A percentile compares a stretch with the other conserved stretches of the same genome.
Evolutionary conservation across 208 protist genomes (phyloP).

Genomic region (Endotrypanum monterogeii): DNA sequence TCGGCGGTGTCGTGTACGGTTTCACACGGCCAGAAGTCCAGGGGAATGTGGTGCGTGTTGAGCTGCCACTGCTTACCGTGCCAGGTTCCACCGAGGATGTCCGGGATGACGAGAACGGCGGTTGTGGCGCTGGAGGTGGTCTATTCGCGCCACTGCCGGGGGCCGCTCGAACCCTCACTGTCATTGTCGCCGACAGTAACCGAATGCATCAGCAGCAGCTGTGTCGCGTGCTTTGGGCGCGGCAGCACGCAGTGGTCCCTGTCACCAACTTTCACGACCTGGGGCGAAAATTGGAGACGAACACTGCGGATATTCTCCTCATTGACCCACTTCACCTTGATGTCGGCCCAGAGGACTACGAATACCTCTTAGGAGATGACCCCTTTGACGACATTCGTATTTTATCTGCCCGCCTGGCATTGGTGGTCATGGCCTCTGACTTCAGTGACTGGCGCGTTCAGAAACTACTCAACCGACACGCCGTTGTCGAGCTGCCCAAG

Average conservation of each 20-base stretch:
- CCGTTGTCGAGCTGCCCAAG: constrained; percentile 83
- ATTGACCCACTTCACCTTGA: constrained; percentile 81
- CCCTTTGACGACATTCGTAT: constrained; percentile 66
- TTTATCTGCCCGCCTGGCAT: constrained; percentile 49
- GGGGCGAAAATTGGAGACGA: constrained; percentile 58
- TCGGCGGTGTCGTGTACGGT: constrained; percentile 73
- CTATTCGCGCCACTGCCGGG: constrained; percentile 2
- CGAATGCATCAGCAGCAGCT: constrained; percentile 64
- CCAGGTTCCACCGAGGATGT: constrained; percentile 54
- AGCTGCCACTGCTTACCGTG: constrained; percentile 76
- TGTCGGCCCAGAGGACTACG: constrained; percentile 62
- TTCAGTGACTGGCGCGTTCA: constrained; percentile 84
- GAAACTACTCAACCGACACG: constrained; percentile 72
- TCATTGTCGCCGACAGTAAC: constrained; percentile 77
- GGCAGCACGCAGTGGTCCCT: constrained; percentile 84
- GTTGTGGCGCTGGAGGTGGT: constrained; percentile 2
- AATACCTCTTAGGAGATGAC: constrained; percentile 40
- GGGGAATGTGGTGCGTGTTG: constrained; percentile 59
- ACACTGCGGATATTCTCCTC: constrained; percentile 71
- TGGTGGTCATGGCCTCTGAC: constrained; percentile 74
- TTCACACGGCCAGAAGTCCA: constrained; percentile 57
- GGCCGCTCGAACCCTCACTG: constrained; percentile 52
- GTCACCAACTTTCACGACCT: constrained; percentile 77
- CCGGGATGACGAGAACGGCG: constrained; percentile 31
- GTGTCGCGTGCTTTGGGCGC: constrained; percentile 79